Conservation (phyloP, 805 yeast genomes). For the Monosporozyma servazzii region DNA sequence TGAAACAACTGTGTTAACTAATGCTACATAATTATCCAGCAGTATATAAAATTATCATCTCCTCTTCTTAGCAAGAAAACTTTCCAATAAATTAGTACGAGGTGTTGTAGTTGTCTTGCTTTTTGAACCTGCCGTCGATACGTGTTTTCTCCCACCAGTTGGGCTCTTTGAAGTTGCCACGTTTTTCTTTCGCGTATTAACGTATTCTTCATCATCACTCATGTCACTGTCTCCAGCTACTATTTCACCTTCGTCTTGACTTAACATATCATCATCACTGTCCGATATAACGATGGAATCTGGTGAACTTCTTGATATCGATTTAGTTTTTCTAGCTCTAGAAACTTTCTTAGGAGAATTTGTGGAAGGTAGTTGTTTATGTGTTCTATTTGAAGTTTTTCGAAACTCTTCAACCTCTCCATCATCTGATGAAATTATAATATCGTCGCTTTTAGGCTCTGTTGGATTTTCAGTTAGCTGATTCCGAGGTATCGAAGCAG, state of each 20-base stretch:
- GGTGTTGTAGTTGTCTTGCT: slow-evolving; percentile 19
- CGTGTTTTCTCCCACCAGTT: not conserved
- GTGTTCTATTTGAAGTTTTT: not conserved
- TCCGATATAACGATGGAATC: slow-evolving; percentile 2
- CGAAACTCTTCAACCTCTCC: not conserved
- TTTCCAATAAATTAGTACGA: slow-evolving; percentile 24
- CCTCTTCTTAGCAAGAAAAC: slow-evolving; percentile 22
- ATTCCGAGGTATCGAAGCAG: not conserved
- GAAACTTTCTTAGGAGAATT: not conserved
- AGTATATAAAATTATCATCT: slow-evolving; percentile 5
- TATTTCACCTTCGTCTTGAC: slow-evolving; percentile 5
- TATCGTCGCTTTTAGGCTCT: not conserved
- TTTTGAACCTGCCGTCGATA: slow-evolving; percentile 2
- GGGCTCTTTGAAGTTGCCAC: slow-evolving; percentile 6
- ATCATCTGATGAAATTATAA: not conserved
- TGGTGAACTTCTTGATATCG: not conserved
- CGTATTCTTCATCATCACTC: slow-evolving; percentile 9
- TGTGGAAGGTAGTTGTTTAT: not conserved
- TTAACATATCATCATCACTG: slow-evolving; percentile 6
- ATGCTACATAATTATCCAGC: not conserved
- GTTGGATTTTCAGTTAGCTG: not conserved
- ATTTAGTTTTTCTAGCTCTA: not conserved
- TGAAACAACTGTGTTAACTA: not conserved
- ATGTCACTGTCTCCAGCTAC: slow-evolving; percentile 10
- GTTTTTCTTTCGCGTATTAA: not conserved